Conservation (phyloP, 371 early-diverging fungal genomes). For the Apophysomyces variabilis region DNA sequence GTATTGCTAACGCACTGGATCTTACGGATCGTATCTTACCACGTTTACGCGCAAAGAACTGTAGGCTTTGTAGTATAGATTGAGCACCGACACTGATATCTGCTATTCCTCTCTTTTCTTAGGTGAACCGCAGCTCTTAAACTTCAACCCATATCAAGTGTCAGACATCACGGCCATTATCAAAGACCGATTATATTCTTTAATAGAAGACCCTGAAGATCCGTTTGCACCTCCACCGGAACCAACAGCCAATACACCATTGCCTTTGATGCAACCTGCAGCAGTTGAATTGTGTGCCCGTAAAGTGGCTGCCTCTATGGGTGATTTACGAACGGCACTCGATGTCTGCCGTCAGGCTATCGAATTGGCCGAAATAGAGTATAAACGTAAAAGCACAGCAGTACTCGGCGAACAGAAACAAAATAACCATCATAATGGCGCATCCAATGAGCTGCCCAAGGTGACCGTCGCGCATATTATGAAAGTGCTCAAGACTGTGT, state of each 20-base stretch:
- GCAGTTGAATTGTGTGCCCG: slow-evolving; percentile 93
- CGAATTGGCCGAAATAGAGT: slow-evolving; percentile 78
- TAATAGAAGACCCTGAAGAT: slow-evolving; percentile 28
- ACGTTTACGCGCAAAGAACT: slow-evolving; percentile 81
- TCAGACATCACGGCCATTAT: slow-evolving; percentile 85
- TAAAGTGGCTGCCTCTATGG: slow-evolving; percentile 89
- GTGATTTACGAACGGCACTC: slow-evolving; percentile 90
- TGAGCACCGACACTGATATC: too few relatives aligned
- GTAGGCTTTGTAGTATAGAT: slow-evolving; percentile 35
- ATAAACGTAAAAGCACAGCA: slow-evolving; percentile 34
- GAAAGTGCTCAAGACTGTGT: slow-evolving; percentile 67
- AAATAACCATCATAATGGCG: not conserved
- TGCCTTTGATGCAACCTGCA: slow-evolving; percentile 75
- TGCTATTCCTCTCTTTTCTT: slow-evolving; percentile 9
- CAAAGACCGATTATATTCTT: slow-evolving; percentile 71
- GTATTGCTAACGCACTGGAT: slow-evolving; percentile 96
- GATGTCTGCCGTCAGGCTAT: slow-evolving; percentile 90
- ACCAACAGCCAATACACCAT: slow-evolving; percentile 17
- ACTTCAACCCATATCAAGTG: slow-evolving; percentile 87
- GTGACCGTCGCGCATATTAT: slow-evolving; percentile 83
- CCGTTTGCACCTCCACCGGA: slow-evolving; percentile 22
- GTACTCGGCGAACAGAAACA: slow-evolving; percentile 33
- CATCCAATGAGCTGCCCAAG: slow-evolving; percentile 50
- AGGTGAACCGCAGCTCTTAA: slow-evolving; percentile 79
- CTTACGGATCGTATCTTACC: slow-evolving; percentile 89